Base-by-base conservation (phyloP, 192 early-diverging fungal genomes). In the Gryganskiella cystojenkinii region DNA sequence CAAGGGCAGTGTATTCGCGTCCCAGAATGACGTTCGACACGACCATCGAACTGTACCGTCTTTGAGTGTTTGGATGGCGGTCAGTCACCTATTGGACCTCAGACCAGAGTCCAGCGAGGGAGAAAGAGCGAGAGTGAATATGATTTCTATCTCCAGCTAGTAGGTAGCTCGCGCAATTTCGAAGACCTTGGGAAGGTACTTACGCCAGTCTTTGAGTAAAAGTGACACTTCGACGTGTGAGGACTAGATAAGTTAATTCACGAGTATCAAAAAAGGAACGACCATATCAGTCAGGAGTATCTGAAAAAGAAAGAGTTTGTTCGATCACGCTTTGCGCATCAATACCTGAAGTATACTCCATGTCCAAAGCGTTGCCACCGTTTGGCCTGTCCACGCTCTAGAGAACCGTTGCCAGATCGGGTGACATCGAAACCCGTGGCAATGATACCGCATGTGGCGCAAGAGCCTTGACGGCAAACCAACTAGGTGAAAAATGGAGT, bases 211-310 rank as follows among this genome's bases (percentile, higher is more conserved):
- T 43, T 43, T 1, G 37, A 35, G 10, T 58, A 58, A 10, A 42
- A 58, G 8, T 58, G 56, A 31, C 56, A 58, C n/a, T 58, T 58
- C 4, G 56, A 58, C 5, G 56, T 3, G 37, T 58, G 33, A 1
- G 54, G 54, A 6, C 54, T 56, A 34, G n/a, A n/a, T n/a, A n/a
- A n/a, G n/a, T 40, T 40, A 13, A 5, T 40, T 40, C 5, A 40
- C 37, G 13, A 13, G 13, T 9, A 40, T 5, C 5, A 40, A 40
- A 40, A 40, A 40, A 40, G 37, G 13, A 40, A 40, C 37, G n/a
- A n/a, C n/a, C n/a, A n/a, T 40, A 9, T 5, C 13, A 13, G 37
- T 40, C 7, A 40, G 37, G 13, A 40, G 7, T 40, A 5, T 5
- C 37, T 9, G 7, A 40, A 40, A 40, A 40, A 50, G 4, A 6